These are phyloP conservation scores for Colletotrichum orchidophilum DNA, from an alignment of 2,329 filamentous ascomycete genomes.

Conservation along the genomic window DNA sequence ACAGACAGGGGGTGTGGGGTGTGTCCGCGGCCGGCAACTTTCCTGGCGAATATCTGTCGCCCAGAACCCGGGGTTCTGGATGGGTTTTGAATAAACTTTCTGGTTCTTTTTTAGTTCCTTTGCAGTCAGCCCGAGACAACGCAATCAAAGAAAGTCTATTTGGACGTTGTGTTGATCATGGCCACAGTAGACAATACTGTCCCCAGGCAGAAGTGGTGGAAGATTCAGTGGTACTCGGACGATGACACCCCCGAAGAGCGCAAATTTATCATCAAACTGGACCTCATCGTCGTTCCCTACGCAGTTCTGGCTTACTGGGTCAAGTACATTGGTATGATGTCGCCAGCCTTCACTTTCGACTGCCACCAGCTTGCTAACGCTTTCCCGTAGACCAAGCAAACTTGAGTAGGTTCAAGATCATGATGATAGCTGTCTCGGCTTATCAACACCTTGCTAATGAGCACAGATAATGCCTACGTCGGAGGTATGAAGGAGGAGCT, in stretches of 20 bases:
- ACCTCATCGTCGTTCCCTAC: constrained; percentile 47
- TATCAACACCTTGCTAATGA: constrained; percentile 47
- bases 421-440: not conserved
- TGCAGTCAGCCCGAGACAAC: not conserved
- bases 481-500: constrained; percentile 40
- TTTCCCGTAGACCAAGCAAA: constrained; percentile 39
- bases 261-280: constrained; percentile 52
- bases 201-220: constrained; percentile 44
- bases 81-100: not conserved
- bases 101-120: too few species aligned
- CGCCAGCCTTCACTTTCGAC: not conserved
- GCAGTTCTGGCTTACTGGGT: constrained; percentile 44
- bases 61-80: not conserved
- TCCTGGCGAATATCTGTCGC: constrained; percentile 1
- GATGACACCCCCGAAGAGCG: constrained; percentile 56
- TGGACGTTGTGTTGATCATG: not conserved
- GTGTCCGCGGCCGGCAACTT: not conserved
- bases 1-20: not conserved
- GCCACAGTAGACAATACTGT: not conserved
- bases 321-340: constrained; percentile 37
- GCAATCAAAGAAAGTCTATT: not conserved
- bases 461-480: constrained; percentile 46
- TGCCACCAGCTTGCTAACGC: not conserved
- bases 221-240: constrained; percentile 58
- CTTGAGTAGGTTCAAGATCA: constrained; percentile 33